Evolutionary conservation across 805 yeast species (phyloP).

Genomic region (Metschnikowia arizonensis): DNA sequence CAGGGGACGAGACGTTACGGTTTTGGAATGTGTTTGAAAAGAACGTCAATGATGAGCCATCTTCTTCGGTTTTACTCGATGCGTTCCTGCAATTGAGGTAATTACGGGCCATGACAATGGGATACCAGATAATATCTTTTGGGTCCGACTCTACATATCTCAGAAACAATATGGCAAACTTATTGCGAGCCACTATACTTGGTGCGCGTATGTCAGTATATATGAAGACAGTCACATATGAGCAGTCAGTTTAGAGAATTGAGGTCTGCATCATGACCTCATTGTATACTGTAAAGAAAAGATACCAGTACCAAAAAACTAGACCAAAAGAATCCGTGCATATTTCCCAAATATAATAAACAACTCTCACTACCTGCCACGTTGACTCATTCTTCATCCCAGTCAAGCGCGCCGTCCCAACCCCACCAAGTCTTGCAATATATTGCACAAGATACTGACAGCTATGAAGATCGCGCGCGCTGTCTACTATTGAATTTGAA

Average conservation of each 20-base stretch:
- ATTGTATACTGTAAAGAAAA: not conserved
- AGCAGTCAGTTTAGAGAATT: not conserved
- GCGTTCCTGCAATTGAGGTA: slow-evolving; percentile 71
- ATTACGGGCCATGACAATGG: not conserved
- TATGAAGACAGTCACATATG: no score
- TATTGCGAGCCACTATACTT: no score
- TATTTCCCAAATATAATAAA: no score
- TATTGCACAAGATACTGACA: not conserved
- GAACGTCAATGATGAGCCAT: slow-evolving; percentile 52
- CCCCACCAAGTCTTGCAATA: not conserved
- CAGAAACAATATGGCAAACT: not conserved
- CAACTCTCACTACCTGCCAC: no score
- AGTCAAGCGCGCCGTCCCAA: no score
- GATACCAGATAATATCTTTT: no score
- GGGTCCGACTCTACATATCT: not conserved
- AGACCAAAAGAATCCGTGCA: no score
- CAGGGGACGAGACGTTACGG: slow-evolving; percentile 94
- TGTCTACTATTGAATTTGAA: no score
- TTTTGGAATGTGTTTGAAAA: slow-evolving; percentile 95
- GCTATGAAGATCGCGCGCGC: not conserved
- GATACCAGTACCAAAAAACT: no score
- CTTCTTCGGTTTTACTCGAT: slow-evolving; percentile 62
- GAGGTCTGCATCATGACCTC: no score
- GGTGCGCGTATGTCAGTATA: not conserved
- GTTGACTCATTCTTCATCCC: no score